Evolutionary conservation across 108 stramenopile species (phyloP).

Genomic region (Skeletonema grethae): DNA sequence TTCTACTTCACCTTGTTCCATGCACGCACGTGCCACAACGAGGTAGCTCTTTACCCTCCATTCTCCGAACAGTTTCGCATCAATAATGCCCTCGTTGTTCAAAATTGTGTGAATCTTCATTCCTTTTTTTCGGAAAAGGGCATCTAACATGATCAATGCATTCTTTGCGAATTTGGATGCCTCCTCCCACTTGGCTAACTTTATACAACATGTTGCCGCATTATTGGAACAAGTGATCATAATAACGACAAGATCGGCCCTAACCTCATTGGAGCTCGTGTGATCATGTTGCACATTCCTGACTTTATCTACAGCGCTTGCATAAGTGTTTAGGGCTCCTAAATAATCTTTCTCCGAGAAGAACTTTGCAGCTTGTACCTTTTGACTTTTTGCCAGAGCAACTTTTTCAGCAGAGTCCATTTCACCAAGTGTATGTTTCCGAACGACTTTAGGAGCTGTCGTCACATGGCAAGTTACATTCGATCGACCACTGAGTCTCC

Average conservation of each 20-base stretch:
- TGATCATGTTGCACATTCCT: conserved; percentile 75
- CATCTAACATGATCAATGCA: conserved; percentile 70
- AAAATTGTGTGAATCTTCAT: conserved; percentile 66
- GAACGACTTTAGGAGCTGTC: conserved; percentile 54
- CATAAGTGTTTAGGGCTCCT: conserved; percentile 59
- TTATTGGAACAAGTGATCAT: conserved; percentile 87
- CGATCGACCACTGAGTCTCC: conserved; percentile 69
- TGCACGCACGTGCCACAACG: conserved; percentile 47
- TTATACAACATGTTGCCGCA: conserved; percentile 74
- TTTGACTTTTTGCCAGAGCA: conserved; percentile 55
- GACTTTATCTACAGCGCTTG: conserved; percentile 70
- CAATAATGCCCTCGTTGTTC: conserved; percentile 49
- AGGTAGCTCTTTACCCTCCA: conserved; percentile 75
- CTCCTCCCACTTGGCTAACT: conserved; percentile 60
- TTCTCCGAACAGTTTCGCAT: conserved; percentile 79
- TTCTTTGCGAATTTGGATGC: conserved; percentile 58
- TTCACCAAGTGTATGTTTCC: conserved; percentile 57
- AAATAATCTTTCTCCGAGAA: conserved; percentile 61
- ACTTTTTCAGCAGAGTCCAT: conserved; percentile 71
- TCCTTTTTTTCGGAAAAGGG: conserved; percentile 63
- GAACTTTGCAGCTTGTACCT: conserved; percentile 46
- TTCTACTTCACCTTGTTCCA: conserved; percentile 47
- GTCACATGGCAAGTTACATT: conserved; percentile 62
- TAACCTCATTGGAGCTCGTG: conserved; percentile 61
- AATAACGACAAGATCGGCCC: conserved; percentile 73